Evolutionary conservation across 2,329 filamentous ascomycete genomes (phyloP).

Genomic region (Escovopsis sp.): DNA sequence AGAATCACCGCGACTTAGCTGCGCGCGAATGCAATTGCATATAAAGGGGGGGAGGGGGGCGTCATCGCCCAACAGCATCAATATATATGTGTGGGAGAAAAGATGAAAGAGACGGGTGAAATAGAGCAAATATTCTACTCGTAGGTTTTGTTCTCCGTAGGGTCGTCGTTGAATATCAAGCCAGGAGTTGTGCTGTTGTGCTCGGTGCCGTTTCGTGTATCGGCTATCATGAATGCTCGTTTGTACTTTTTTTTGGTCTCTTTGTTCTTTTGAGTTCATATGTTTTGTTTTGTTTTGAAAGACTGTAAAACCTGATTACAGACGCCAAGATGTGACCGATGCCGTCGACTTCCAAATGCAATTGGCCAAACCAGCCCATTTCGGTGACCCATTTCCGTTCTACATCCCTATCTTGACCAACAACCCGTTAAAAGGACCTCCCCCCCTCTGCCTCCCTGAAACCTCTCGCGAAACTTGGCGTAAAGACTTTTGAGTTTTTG

Average conservation of each 20-base stretch:
- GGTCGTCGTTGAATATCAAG: not conserved
- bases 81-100: too few species aligned
- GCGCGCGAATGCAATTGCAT: too few species aligned
- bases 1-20: not conserved
- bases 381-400: constrained; percentile 29
- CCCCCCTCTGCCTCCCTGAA: too few species aligned
- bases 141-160: too few species aligned
- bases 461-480: too few species aligned
- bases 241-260: constrained; percentile 31
- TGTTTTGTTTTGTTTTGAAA: too few species aligned
- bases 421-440: not conserved
- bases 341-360: constrained; percentile 52
- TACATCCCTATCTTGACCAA: constrained; percentile 23
- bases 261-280: constrained; percentile 16
- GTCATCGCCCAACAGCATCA: too few species aligned
- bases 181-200: not conserved
- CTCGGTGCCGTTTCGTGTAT: constrained; percentile 4
- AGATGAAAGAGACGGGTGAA: too few species aligned
- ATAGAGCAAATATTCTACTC: too few species aligned
- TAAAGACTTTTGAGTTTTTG: not conserved
- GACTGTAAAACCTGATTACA: constrained; percentile 52
- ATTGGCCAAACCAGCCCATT: constrained; percentile 45
- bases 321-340: constrained; percentile 53
- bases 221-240: constrained; percentile 25
- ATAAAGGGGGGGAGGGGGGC: too few species aligned